Base-by-base conservation (phyloP, 2,329 filamentous ascomycete species). In the Aspergillus proliferans region DNA sequence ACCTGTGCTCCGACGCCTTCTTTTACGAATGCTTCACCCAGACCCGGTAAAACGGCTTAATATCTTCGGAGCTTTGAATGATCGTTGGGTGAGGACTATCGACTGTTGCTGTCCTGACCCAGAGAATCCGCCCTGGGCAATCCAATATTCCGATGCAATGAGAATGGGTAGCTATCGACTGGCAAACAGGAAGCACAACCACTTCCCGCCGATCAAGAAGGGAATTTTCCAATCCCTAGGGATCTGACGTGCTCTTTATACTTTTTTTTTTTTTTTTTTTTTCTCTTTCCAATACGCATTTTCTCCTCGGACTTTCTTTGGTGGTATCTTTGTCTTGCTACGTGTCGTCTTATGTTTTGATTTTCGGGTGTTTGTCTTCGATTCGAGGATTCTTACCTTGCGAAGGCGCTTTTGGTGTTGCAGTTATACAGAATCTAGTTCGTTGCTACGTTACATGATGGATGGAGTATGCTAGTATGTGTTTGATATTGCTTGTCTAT, bases 1-100 rank as follows among this genome's bases (percentile, higher is more conserved):
- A 24, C 33, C 26, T 24, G 40, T 54, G 44, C 83, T 91, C 49
- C 83, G 85, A 51, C 82, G 84, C 9, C 72, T 94, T 4, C 70
- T 95, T 9, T 72, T 93, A 45, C 83, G 81, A 64, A 94, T 95
- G 89, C 77, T 95, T 28, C 84, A 95, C 65, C 88, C 89, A 0
- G 74, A 90, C 56, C 88, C 90, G 0, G 68, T 72, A 6, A 82
- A 82, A 63, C 85, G 90, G 39, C 82, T 86, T 57, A 80, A 77
- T 24, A 87, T 93, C 45, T 70, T 77, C 6, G 81, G 88, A 1
- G 82, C 88, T 1, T 71, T 89, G 47, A 82, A 78, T 53, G 82
- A 87, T 58, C 76, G 84, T n/a, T 89, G 83, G 78, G 73, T 93
- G 59, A 85, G 81, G 71, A 80, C 77, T 46, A 80, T 90, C 38